Evolutionary conservation across 305 asterid species (phyloP).

Genomic region (Stenogyne calaminthoides): DNA sequence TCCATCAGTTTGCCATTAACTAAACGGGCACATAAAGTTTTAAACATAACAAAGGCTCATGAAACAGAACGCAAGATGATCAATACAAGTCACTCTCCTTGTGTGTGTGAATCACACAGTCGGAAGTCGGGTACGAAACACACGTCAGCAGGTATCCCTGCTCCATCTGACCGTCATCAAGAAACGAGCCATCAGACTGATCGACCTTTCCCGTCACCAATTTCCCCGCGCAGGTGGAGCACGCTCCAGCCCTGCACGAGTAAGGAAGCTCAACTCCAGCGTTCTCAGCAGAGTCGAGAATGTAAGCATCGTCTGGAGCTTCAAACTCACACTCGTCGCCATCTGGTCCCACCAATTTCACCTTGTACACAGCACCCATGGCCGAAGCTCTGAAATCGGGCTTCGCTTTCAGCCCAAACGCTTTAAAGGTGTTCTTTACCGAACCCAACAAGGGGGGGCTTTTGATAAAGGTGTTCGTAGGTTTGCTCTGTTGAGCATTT

Average conservation of each 20-base stretch:
- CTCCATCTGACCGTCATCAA: conserved; percentile 59
- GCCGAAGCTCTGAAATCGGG: conserved; percentile 52
- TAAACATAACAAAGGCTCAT: neutral
- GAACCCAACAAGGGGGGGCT: conserved; percentile 54
- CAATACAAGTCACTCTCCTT: conserved; percentile 87
- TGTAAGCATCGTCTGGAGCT: conserved; percentile 75
- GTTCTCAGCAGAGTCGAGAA: conserved; percentile 79
- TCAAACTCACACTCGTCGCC: conserved; percentile 70
- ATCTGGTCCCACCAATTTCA: conserved; percentile 70
- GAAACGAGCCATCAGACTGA: conserved; percentile 90
- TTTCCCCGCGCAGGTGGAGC: conserved; percentile 92
- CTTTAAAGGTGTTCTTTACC: conserved; percentile 45
- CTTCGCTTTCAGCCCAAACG: conserved; percentile 66
- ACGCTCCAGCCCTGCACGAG: conserved; percentile 66
- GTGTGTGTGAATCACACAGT: conserved; percentile 92
- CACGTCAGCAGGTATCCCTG: conserved; percentile 81
- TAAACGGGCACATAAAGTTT: conserved; percentile 2
- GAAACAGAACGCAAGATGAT: conserved; percentile 3
- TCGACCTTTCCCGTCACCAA: conserved; percentile 62
- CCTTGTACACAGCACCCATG: conserved; percentile 70
- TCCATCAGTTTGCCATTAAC: conserved; percentile 11
- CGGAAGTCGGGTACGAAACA: conserved; percentile 77
- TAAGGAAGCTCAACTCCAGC: conserved; percentile 90
- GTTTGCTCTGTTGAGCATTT: conserved; percentile 44
- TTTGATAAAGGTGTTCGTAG: conserved; percentile 47